A percentile compares a stretch with the other conserved stretches of the same genome.
phyloP scores from a whole-genome alignment of 139 green algal species.

The Chlamydomonas eustigma region DNA sequence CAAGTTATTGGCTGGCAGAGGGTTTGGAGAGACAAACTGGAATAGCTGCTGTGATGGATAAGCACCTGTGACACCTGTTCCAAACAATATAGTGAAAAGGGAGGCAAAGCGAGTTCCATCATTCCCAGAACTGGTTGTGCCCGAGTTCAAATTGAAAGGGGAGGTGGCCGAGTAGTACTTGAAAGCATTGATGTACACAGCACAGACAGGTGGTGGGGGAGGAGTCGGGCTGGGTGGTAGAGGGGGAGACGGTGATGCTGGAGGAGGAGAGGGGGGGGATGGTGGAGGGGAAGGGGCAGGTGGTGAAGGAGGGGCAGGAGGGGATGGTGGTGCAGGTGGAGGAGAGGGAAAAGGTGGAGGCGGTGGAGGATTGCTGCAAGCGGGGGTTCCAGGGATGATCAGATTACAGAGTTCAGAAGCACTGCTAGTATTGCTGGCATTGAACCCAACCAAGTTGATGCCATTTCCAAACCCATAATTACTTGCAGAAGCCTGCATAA shows the following conservation, averaged over 20 bases:
- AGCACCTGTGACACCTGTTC: neutral
- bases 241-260: neutral
- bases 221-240: neutral
- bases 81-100: slow-evolving; percentile 1
- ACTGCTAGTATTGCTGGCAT: too few relatives aligned
- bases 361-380: too few relatives aligned
- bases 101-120: neutral
- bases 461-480: too few relatives aligned
- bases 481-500: too few relatives aligned
- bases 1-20: neutral
- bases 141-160: neutral
- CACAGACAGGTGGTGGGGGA: neutral
- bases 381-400: too few relatives aligned
- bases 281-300: neutral
- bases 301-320: neutral
- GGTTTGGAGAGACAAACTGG: neutral
- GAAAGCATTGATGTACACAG: slow-evolving; percentile 3
- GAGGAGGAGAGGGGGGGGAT: neutral
- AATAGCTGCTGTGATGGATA: neutral
- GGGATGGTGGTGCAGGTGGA: neutral
- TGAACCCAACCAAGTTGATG: too few relatives aligned
- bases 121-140: neutral
- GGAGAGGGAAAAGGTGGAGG: neutral
- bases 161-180: neutral
- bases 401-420: too few relatives aligned